Evolutionary conservation across 306 rosid genomes (phyloP), one percentile per base, ranked within the genome.

Genomic region (Cucumis hystrix): DNA sequence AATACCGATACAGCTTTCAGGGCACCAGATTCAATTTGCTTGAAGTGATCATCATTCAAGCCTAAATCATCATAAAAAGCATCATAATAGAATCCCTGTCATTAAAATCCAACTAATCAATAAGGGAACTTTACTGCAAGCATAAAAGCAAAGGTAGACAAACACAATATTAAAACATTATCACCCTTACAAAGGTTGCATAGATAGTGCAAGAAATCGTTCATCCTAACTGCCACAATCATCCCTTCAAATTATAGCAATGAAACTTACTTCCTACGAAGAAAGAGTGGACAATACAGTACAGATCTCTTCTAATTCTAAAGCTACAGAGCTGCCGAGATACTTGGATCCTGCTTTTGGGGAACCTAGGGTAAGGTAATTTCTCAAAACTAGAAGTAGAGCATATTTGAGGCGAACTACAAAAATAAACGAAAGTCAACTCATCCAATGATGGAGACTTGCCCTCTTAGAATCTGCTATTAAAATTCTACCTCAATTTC

Each of bases 1-100:
- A 67, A 82, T 87, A 94, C 98, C 96, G 78, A 67, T 49, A 70
- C 97, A 75, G 97, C 98, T 85, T 90, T 90, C 82, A 65, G 82
- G 54, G 97, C 93, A 33, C 75, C 91, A 54, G 83, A 74, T 35
- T 85, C 87, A 82, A 94, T 92, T 85, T 81, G 83, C 79, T 92
- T 90, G 82, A 94, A 94, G 84, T 94, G 97, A 52, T 92, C 96
- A 13, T 94, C 98, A 78, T 94, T 94, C 88, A 94, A 79, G 77
- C 97, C 89, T 88, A 94, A 84, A 74, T 94, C 97, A 10, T 90
- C 96, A 64, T 94, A 94, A 85, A 87, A 92, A 0, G 89, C 98
- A 83, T 94, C 98, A 57, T 94, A 94, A 82, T 92, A 94, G 85
- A 94, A 94, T 30, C 98, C 98, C 98, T 94, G 85, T 82, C 63